A percentile compares a stretch with the other conserved stretches of the same genome.
Conservation (phyloP, 129 eudicot species). For the Flaveria brownii region DNA sequence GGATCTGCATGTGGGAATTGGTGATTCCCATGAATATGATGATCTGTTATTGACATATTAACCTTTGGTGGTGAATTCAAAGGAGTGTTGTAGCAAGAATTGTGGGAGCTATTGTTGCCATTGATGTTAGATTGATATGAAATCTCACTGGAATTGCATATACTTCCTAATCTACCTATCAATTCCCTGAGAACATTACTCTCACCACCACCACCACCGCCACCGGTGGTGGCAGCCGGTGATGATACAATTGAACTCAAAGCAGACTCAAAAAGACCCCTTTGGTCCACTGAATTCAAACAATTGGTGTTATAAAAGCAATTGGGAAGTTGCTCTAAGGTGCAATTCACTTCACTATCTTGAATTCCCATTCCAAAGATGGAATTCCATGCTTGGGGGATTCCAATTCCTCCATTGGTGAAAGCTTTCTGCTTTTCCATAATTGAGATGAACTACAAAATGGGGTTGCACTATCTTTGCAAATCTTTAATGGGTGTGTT, state of each 20-base stretch:
- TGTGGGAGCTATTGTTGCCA: slow-evolving; percentile 43
- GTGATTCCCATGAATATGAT: slow-evolving; percentile 29
- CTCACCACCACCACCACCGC: slow-evolving; percentile 31
- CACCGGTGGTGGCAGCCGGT: slow-evolving; percentile 47
- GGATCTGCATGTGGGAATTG: slow-evolving; percentile 34
- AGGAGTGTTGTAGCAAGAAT: slow-evolving; percentile 78
- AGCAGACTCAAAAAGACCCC: slow-evolving; percentile 83
- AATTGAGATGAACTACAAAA: slow-evolving; percentile 20
- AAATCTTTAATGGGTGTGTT: slow-evolving; percentile 28
- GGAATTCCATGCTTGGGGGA: slow-evolving; percentile 23
- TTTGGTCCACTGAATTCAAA: slow-evolving; percentile 64
- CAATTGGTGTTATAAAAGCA: slow-evolving; percentile 57
- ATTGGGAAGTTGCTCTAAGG: slow-evolving; percentile 36
- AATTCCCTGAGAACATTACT: slow-evolving; percentile 64
- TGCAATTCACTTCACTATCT: slow-evolving; percentile 43
- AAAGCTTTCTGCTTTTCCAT: slow-evolving; percentile 57
- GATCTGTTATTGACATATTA: slow-evolving; percentile 45
- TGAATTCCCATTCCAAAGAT: slow-evolving; percentile 48
- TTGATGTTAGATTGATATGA: slow-evolving; percentile 38
- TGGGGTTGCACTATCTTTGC: slow-evolving; percentile 26
- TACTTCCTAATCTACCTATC: slow-evolving; percentile 76
- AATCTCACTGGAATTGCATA: slow-evolving; percentile 63
- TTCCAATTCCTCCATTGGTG: slow-evolving; percentile 37
- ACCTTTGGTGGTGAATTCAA: slow-evolving; percentile 77
- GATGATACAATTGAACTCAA: slow-evolving; percentile 86